Evolutionary conservation across 257 asterid species (phyloP).

Genomic region (Lithospermum erythrorhizon): DNA sequence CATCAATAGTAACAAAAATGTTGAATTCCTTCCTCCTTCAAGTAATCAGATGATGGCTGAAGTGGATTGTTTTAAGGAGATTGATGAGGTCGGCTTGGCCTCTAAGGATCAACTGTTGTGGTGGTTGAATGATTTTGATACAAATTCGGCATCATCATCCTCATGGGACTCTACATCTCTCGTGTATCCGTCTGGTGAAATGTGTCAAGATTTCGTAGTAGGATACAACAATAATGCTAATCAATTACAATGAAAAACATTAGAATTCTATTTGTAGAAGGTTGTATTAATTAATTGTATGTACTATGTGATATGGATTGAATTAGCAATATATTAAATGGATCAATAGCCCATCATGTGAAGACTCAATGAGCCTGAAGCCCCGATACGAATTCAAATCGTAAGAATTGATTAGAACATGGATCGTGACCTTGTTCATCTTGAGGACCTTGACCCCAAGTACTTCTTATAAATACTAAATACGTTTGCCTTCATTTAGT

Average conservation of each 20-base stretch:
- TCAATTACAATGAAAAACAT: background rate
- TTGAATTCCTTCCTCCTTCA: constrained; percentile 10
- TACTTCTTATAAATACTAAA: too few species aligned
- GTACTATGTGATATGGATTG: too few species aligned
- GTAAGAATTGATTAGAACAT: too few species aligned
- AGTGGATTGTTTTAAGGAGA: constrained; percentile 40
- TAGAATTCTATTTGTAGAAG: background rate
- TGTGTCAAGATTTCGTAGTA: constrained; percentile 36
- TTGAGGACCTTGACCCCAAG: too few species aligned
- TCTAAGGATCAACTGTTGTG: constrained; percentile 30
- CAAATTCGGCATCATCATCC: constrained; percentile 31
- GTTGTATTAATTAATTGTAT: too few species aligned
- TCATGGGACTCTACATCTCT: constrained; percentile 50
- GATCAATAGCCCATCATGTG: too few species aligned
- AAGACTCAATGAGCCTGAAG: too few species aligned
- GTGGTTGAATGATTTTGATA: constrained; percentile 59
- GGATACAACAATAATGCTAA: constrained; percentile 20
- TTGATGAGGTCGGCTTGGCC: constrained; percentile 23
- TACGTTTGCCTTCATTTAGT: too few species aligned
- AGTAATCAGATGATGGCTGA: constrained; percentile 21
- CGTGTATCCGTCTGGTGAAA: constrained; percentile 34
- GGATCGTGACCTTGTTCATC: too few species aligned
- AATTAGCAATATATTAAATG: too few species aligned
- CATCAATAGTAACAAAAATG: constrained; percentile 15
- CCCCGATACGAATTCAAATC: too few species aligned